phyloP scores from a whole-genome alignment of 805 yeast genomes.

The Wickerhamomyces queroliae region DNA sequence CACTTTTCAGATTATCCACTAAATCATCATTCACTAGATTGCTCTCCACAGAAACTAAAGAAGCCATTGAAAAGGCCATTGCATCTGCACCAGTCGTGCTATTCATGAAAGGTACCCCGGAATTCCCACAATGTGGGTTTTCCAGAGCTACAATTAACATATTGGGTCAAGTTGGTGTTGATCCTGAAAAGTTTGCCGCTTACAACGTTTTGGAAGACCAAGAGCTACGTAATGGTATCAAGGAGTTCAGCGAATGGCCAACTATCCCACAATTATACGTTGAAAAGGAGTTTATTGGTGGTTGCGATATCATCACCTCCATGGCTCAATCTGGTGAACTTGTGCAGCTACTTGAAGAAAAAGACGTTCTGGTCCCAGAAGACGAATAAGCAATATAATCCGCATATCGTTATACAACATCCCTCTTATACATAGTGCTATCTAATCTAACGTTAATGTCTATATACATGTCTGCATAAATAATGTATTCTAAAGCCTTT shows the following conservation, averaged over 20 bases:
- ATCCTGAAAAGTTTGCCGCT: conserved; percentile 94
- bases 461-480: conserved; percentile 1
- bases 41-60: conserved; percentile 70
- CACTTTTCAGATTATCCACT: conserved; percentile 7
- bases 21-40: conserved; percentile 29
- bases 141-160: conserved; percentile 92
- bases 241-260: conserved; percentile 96
- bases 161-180: conserved; percentile 95
- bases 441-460: conserved; percentile 1
- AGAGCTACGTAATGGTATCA: conserved; percentile 90
- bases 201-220: conserved; percentile 93
- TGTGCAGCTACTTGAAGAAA: conserved; percentile 73
- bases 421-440: conserved; percentile 3
- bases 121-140: conserved; percentile 96
- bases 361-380: conserved; percentile 75
- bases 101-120: conserved; percentile 98
- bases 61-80: conserved; percentile 84
- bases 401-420: background rate
- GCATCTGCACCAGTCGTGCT: conserved; percentile 89
- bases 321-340: conserved; percentile 94
- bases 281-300: conserved; percentile 89
- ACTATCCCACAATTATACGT: conserved; percentile 96
- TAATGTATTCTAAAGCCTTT: conserved; percentile 35
- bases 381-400: conserved; percentile 28
- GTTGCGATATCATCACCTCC: conserved; percentile 89